Evolutionary conservation across 768 basidiomycete genomes (phyloP), one percentile per base, ranked within the genome.

Genomic region (Cubamyces sp.): DNA sequence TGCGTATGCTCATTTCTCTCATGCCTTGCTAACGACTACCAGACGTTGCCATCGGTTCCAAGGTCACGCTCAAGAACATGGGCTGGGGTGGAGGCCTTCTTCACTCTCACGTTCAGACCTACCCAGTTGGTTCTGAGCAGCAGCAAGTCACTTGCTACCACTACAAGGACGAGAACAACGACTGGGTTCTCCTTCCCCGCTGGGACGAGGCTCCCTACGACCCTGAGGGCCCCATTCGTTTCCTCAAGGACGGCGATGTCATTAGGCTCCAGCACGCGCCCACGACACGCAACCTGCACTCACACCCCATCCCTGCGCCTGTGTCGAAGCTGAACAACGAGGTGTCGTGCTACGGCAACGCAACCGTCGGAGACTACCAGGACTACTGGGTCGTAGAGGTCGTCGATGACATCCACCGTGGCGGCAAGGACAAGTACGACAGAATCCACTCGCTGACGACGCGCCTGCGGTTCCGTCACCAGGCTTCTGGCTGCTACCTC

Each of bases 71-170:
- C 23, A 98, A 98, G 74, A 98, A 97, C 74, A 92, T 97, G 83
- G 97, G 95, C 12, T 99, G 91, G 82, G 97, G 96, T 16, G 97
- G 97, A 53, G 97, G 97, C 26, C 82, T 99, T 4, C 79, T 99
- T 3, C 97, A 99, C 73, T 98, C 96, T 4, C 97, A 99, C 73
- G 84, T 94, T n/a, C 96, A 98, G 70, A 88, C 93, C 0, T 97
- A 88, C 73, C 97, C 97, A 0, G 81, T 88, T 21, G 97, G 96
- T 14, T 97, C 95, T 0, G 78, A 79, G 59, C 97, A 98, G 72
- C 97, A 98, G 70, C 97, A 99, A 75, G 87, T 98, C 3, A 98
- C 97, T 0, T 99, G 97, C 75, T 99, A 98, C 74, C 97, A 99
- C 78, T 98, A 99, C 85, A 98, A 97, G 78, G 97, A 98, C 71